Percentiles rank a stretch among this genome's conserved stretches.
Conservation (phyloP, 108 stramenopile genomes). For the Cyclotella kingstonii region DNA sequence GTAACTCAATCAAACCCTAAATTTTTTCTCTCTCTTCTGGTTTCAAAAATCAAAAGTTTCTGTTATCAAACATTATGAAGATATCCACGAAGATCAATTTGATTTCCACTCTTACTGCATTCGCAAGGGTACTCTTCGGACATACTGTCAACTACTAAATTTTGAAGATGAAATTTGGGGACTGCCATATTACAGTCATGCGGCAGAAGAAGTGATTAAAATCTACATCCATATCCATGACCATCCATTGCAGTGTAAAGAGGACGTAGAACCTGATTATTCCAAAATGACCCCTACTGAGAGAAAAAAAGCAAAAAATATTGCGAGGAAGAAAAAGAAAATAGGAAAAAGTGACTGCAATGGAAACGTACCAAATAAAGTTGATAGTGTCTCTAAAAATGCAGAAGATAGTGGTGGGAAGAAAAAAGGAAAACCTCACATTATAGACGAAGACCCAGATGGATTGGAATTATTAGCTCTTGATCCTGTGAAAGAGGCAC, state of each 20-base stretch:
- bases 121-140: slow-evolving; percentile 93
- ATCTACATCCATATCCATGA: slow-evolving; percentile 80
- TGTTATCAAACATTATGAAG: slow-evolving; percentile 94
- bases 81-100: slow-evolving; percentile 97
- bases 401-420: slow-evolving; percentile 53
- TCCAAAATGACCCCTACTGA: slow-evolving; percentile 82
- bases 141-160: slow-evolving; percentile 87
- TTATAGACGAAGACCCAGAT: slow-evolving; percentile 86
- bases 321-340: slow-evolving; percentile 80
- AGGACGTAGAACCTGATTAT: slow-evolving; percentile 77
- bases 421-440: slow-evolving; percentile 53
- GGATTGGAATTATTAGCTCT: slow-evolving; percentile 78
- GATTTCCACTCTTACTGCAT: slow-evolving; percentile 98
- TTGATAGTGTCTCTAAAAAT: slow-evolving; percentile 37
- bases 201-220: slow-evolving; percentile 71
- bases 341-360: slow-evolving; percentile 28
- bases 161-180: slow-evolving; percentile 87
- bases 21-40: background rate
- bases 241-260: slow-evolving; percentile 46
- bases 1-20: background rate
- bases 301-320: slow-evolving; percentile 82
- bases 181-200: slow-evolving; percentile 75
- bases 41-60: slow-evolving; percentile 41
- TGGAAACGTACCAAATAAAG: slow-evolving; percentile 39
- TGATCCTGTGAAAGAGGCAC: slow-evolving; percentile 81